These are phyloP conservation scores for Paramyrothecium sp. DNA, from an alignment of 2,329 filamentous ascomycete genomes.

Conservation along the genomic window DNA sequence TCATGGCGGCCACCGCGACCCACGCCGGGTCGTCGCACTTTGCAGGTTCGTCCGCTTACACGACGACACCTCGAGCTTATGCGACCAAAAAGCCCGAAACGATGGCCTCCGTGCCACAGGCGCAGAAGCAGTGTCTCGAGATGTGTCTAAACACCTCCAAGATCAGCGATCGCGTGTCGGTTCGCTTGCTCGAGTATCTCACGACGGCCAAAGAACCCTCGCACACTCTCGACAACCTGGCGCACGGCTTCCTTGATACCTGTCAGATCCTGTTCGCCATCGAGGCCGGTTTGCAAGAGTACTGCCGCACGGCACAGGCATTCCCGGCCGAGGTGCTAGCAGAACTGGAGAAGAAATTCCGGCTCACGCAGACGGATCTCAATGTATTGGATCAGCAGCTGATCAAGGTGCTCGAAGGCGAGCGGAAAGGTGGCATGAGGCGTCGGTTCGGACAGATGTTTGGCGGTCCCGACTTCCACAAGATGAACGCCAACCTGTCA, in stretches of 20 bases:
- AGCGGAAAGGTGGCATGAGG: slow-evolving; percentile 57
- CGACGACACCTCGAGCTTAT: slow-evolving; percentile 1
- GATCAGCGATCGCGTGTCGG: slow-evolving; percentile 62
- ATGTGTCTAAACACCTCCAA: slow-evolving; percentile 58
- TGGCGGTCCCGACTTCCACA: slow-evolving; percentile 59
- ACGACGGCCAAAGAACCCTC: slow-evolving; percentile 54
- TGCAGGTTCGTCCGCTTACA: not conserved
- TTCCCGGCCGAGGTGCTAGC: slow-evolving; percentile 59
- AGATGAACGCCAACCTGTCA: slow-evolving; percentile 54
- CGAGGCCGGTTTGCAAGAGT: slow-evolving; percentile 62
- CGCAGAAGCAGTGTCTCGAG: slow-evolving; percentile 29
- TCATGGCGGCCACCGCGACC: not conserved
- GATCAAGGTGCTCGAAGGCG: slow-evolving; percentile 58
- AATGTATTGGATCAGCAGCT: slow-evolving; percentile 63
- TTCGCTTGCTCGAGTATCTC: slow-evolving; percentile 64
- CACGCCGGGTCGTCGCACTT: not conserved
- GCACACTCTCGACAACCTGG: slow-evolving; percentile 56
- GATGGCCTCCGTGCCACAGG: slow-evolving; percentile 22
- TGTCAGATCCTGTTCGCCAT: slow-evolving; percentile 67
- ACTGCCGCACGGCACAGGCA: slow-evolving; percentile 44
- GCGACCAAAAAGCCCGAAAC: slow-evolving; percentile 15
- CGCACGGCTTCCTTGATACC: slow-evolving; percentile 65
- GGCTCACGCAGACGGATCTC: slow-evolving; percentile 60
- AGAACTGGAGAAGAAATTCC: slow-evolving; percentile 65
- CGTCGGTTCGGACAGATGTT: slow-evolving; percentile 65